Evolutionary conservation across 1,284 basidiomycete species (phyloP).

Genomic region (Ceratobasidium sp.): DNA sequence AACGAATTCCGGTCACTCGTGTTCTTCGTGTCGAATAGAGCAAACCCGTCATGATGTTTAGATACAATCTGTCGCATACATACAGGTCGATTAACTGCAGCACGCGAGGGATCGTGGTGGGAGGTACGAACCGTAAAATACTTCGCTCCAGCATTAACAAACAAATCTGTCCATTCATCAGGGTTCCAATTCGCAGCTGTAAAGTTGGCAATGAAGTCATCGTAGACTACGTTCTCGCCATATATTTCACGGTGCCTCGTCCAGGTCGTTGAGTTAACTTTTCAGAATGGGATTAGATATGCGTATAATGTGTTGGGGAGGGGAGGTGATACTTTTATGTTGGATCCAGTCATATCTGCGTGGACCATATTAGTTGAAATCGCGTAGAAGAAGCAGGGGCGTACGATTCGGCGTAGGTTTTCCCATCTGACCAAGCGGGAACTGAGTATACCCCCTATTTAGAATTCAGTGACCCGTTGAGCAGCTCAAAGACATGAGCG

Average conservation of each 20-base stretch:
- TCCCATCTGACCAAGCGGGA: constrained; percentile 49
- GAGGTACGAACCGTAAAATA: constrained; percentile 58
- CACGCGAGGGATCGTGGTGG: neutral
- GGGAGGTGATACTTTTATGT: constrained; percentile 1
- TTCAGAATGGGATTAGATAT: neutral
- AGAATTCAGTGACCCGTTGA: constrained; percentile 53
- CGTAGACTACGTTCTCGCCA: constrained; percentile 63
- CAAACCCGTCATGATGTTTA: constrained; percentile 56
- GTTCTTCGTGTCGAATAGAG: constrained; percentile 64
- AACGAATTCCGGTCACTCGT: constrained; percentile 63
- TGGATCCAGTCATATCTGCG: constrained; percentile 53
- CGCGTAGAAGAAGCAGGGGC: no score
- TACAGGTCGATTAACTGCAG: neutral
- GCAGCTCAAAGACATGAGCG: neutral
- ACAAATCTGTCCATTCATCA: constrained; percentile 64
- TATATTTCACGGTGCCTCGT: constrained; percentile 62
- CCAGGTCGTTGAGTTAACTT: constrained; percentile 53
- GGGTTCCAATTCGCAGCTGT: constrained; percentile 64
- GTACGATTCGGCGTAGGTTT: constrained; percentile 67
- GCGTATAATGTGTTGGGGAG: neutral
- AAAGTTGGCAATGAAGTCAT: constrained; percentile 67
- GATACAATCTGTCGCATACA: constrained; percentile 1
- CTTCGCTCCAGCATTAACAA: constrained; percentile 66
- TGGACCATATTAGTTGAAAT: neutral
- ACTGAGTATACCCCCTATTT: constrained; percentile 69